Evolutionary conservation across 202 grass and related monocot genomes (phyloP), one percentile per base, ranked within the genome.

Genomic region (Zoysia matrella): DNA sequence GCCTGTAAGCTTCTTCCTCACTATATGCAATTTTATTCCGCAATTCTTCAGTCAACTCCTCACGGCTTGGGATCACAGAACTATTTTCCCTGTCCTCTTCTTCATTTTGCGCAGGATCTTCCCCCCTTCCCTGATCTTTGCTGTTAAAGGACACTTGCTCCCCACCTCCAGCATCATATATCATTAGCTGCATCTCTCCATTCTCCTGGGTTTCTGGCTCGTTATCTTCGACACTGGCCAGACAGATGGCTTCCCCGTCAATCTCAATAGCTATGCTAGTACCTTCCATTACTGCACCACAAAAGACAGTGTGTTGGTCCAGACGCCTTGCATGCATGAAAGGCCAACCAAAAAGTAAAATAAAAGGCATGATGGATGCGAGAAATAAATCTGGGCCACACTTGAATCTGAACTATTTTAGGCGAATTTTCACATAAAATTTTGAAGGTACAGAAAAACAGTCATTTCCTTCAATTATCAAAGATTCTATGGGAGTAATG

Each of bases 1-100:
- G 68, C 71, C 88, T 95, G 82, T 95, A 95, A 67, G 93, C 93
- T 75, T 95, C 90, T 77, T 95, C 90, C 85, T 95, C 93, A 53
- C 93, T 95, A 66, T 92, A 80, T 13, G 86, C 85, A 52, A 88
- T 64, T 82, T 84, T 91, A 58, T 78, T 91, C 8, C 82, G 81
- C 63, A 94, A 85, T 69, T 94, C 92, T 77, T 94, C 92, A 48
- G 84, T 94, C 62, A 92, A 85, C 73, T 94, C 89, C 69, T 94
- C 90, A 36, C 74, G 76, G 75, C 58, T 94, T 41, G 86, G 82
- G 30, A 92, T 77, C 65, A 77, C 45, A 67, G 74, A 78, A 75
- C 4, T 86, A 76, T 94, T 83, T 67, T 77, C 85, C 12, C 52
- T 82, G 6, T 84, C 52, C 18, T 89, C 89, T 11, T 83, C 88